Percentiles rank a stretch among this genome's conserved stretches.
These are phyloP conservation scores for Xylaria nigripes DNA, from an alignment of 495 filamentous ascomycete genomes.

Conservation along the genomic window DNA sequence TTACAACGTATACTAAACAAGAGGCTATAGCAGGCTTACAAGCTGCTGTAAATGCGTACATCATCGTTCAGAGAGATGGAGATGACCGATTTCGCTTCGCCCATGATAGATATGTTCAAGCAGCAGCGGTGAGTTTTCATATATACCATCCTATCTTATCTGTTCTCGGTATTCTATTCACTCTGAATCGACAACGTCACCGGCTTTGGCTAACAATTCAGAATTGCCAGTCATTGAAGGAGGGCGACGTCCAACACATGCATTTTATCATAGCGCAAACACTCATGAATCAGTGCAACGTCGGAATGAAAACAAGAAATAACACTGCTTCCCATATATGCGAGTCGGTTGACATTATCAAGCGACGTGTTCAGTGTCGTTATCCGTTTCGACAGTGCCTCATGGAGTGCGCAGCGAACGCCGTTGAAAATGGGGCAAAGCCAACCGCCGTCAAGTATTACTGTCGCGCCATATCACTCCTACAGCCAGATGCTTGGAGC, in stretches of 20 bases:
- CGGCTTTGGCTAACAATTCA: not conserved
- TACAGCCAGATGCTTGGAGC: slow-evolving; percentile 72
- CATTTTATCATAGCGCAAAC: slow-evolving; percentile 78
- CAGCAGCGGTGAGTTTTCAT: slow-evolving; percentile 43
- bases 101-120: slow-evolving; percentile 76
- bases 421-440: slow-evolving; percentile 70
- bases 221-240: slow-evolving; percentile 41
- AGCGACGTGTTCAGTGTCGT: slow-evolving; percentile 48
- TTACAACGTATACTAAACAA: slow-evolving; percentile 28
- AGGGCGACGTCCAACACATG: slow-evolving; percentile 68
- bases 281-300: slow-evolving; percentile 59
- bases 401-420: slow-evolving; percentile 65
- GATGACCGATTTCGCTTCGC: slow-evolving; percentile 71
- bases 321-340: slow-evolving; percentile 69
- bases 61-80: slow-evolving; percentile 63
- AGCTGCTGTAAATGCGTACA: slow-evolving; percentile 64
- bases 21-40: slow-evolving; percentile 70
- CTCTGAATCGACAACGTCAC: not conserved
- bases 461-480: slow-evolving; percentile 61
- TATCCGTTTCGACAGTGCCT: slow-evolving; percentile 62
- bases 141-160: not conserved
- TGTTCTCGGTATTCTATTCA: not conserved
- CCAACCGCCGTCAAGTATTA: slow-evolving; percentile 74
- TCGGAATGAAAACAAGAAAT: slow-evolving; percentile 52
- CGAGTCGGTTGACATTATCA: slow-evolving; percentile 63